These are phyloP conservation scores for Vaccinium corymbosum DNA, from an alignment of 148 eudicot species.

Conservation along the genomic window DNA sequence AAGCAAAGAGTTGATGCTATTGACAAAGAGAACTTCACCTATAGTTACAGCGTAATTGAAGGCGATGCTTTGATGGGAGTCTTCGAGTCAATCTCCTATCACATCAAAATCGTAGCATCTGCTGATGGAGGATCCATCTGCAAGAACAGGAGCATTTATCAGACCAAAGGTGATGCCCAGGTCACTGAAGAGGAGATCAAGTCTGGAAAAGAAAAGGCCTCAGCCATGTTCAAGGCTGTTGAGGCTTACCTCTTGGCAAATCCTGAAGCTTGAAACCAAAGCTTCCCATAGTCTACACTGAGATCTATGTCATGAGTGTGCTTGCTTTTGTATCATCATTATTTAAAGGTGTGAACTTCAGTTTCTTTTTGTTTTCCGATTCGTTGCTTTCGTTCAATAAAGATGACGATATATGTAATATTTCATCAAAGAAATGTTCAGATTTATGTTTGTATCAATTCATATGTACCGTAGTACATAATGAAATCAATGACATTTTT, in stretches of 20 bases:
- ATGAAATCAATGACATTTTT: too few relatives aligned
- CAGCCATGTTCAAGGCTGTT: constrained; percentile 16
- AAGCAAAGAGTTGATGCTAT: not conserved
- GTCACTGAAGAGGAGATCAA: constrained; percentile 17
- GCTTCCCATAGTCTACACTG: not conserved
- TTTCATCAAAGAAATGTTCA: not conserved
- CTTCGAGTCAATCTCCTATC: constrained; percentile 6
- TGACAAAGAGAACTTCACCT: constrained; percentile 12
- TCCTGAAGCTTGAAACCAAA: constrained; percentile 11
- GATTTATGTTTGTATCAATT: too few relatives aligned
- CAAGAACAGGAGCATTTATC: not conserved
- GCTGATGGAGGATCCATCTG: constrained; percentile 2
- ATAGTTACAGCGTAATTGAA: constrained; percentile 15
- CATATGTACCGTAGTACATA: too few relatives aligned
- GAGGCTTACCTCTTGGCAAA: constrained; percentile 21
- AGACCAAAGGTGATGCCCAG: constrained; percentile 12
- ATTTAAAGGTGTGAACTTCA: too few relatives aligned
- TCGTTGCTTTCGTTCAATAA: not conserved
- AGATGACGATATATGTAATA: not conserved
- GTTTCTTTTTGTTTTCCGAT: not conserved
- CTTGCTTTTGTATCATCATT: too few relatives aligned
- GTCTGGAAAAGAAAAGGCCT: constrained; percentile 18
- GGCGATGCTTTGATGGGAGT: constrained; percentile 16
- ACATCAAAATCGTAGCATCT: constrained; percentile 9
- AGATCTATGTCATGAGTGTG: not conserved